phyloP scores from a whole-genome alignment of 106 monocot genomes.

The Dioscorea zingiberensis region DNA sequence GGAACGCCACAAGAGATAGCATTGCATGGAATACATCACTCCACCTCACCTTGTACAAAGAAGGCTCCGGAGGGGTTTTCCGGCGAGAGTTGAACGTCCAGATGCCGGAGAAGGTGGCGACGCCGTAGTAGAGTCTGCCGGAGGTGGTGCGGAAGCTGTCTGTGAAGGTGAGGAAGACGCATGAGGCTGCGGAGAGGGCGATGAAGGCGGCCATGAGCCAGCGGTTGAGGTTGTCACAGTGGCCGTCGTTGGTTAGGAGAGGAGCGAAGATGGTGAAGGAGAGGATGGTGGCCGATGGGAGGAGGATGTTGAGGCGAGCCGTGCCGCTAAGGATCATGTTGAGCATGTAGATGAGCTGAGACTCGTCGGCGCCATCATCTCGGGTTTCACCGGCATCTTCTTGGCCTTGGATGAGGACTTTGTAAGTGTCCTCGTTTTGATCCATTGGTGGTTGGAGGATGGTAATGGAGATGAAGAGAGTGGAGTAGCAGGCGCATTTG shows the following conservation, averaged over 20 bases:
- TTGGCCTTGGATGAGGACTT: conserved; percentile 28
- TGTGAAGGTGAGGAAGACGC: conserved; percentile 62
- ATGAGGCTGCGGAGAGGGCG: conserved; percentile 43
- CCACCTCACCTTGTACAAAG: conserved; percentile 38
- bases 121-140: conserved; percentile 36
- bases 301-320: conserved; percentile 61
- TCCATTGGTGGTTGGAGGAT: not conserved
- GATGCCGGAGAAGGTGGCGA: conserved; percentile 43
- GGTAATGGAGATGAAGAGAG: not conserved
- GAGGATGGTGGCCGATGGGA: conserved; percentile 68
- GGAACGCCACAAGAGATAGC: conserved; percentile 48
- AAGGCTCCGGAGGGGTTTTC: conserved; percentile 16
- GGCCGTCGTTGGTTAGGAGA: conserved; percentile 53
- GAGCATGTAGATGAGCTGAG: conserved; percentile 31
- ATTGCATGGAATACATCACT: conserved; percentile 38
- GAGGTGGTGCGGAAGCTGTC: conserved; percentile 51
- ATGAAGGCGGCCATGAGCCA: conserved; percentile 35
- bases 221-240: conserved; percentile 27
- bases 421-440: conserved; percentile 9
- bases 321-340: conserved; percentile 60
- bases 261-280: conserved; percentile 61
- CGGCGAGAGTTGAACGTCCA: conserved; percentile 42
- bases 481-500: not conserved
- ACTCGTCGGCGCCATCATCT: conserved; percentile 24
- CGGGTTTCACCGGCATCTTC: not conserved